phyloP scores from a whole-genome alignment of 83 land plant genomes.

The Picea abies region DNA sequence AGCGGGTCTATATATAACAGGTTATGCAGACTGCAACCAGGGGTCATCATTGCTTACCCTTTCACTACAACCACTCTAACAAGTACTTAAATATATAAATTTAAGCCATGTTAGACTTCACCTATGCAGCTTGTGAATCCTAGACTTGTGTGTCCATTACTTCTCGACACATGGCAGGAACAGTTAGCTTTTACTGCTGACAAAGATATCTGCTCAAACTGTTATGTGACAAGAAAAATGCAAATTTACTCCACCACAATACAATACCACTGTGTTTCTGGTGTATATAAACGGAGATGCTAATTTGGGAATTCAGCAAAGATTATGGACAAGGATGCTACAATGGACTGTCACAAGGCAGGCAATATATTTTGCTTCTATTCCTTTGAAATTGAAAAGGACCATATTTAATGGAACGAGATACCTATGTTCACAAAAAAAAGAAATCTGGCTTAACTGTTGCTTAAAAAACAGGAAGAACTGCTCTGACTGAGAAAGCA shows the following conservation, averaged over 20 bases:
- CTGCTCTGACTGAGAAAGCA: not conserved
- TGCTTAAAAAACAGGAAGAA: constrained; percentile 5
- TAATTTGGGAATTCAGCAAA: not conserved
- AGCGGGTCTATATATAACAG: not conserved
- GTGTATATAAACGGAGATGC: not conserved
- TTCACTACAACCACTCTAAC: not conserved
- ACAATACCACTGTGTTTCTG: not conserved
- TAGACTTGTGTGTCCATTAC: not conserved
- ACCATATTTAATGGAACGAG: not conserved
- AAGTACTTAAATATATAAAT: not conserved
- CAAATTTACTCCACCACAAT: not conserved
- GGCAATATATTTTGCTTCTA: not conserved
- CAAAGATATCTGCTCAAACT: not conserved
- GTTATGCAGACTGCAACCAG: not conserved
- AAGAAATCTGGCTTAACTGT: not conserved
- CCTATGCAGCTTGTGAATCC: not conserved
- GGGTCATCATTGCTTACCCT: not conserved
- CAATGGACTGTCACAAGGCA: not conserved
- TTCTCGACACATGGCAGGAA: not conserved
- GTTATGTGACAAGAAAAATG: not conserved
- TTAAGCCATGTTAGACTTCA: too few species aligned
- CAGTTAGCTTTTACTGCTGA: not conserved
- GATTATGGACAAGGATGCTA: not conserved
- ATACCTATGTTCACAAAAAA: not conserved
- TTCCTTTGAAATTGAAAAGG: not conserved